phyloP scores from a whole-genome alignment of 148 eudicot species.

The Rhododendron mucronatum region DNA sequence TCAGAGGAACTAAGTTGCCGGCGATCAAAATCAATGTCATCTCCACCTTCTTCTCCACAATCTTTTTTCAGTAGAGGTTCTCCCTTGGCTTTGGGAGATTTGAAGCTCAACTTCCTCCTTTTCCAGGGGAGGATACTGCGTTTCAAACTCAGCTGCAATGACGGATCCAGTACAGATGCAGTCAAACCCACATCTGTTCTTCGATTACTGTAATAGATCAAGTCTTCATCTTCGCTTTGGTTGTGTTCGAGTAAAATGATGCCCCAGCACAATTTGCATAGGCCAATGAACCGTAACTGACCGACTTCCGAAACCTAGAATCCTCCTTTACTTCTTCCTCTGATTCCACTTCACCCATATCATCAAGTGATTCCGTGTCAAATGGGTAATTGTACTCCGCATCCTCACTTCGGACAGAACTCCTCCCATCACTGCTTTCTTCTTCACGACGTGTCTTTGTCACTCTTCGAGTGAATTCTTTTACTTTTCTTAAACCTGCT shows the following conservation, averaged over 20 bases:
- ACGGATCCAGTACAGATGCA: constrained; percentile 23
- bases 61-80: constrained; percentile 72
- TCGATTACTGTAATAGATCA: constrained; percentile 43
- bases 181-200: constrained; percentile 23
- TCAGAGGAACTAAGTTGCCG: constrained; percentile 64
- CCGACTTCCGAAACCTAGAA: constrained; percentile 24
- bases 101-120: constrained; percentile 65
- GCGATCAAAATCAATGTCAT: constrained; percentile 81
- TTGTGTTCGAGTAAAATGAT: constrained; percentile 20
- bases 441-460: constrained; percentile 49
- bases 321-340: constrained; percentile 52
- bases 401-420: constrained; percentile 40
- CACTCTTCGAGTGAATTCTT: constrained; percentile 36
- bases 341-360: constrained; percentile 38
- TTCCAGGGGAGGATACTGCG: constrained; percentile 53
- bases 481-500: constrained; percentile 45
- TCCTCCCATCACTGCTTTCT: constrained; percentile 41
- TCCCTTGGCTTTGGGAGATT: constrained; percentile 57
- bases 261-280: constrained; percentile 49
- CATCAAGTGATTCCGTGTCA: constrained; percentile 64
- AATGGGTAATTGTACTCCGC: constrained; percentile 45
- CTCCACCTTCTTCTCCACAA: constrained; percentile 72
- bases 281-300: constrained; percentile 47
- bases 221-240: constrained; percentile 41
- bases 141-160: constrained; percentile 30